Conservation (phyloP, 2,329 filamentous ascomycete species). For the Aurifilum marmelostoma region DNA sequence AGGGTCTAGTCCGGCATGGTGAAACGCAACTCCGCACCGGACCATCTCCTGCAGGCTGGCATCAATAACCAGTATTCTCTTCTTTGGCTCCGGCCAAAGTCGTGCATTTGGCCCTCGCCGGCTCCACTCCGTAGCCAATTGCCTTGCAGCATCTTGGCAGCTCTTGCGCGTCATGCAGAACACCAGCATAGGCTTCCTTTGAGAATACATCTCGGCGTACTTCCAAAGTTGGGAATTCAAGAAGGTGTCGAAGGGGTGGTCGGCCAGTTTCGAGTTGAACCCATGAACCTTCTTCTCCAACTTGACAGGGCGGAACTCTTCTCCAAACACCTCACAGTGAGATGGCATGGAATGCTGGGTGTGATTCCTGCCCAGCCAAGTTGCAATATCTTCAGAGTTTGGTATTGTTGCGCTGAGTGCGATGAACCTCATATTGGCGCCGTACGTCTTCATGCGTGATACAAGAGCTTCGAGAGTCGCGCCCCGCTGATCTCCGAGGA, state of each 20-base stretch:
- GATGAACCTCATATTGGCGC: constrained; percentile 75
- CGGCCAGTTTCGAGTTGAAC: constrained; percentile 65
- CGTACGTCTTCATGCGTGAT: constrained; percentile 83
- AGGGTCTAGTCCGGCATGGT: constrained; percentile 74
- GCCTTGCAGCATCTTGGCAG: constrained; percentile 67
- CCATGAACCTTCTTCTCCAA: constrained; percentile 78
- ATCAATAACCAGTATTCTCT: constrained; percentile 55
- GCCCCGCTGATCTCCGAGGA: constrained; percentile 77
- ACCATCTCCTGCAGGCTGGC: constrained; percentile 59
- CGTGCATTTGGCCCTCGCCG: constrained; percentile 52
- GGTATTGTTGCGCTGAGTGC: constrained; percentile 84
- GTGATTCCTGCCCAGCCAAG: constrained; percentile 73
- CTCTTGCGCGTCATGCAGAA: constrained; percentile 81
- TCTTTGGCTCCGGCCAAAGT: constrained; percentile 65
- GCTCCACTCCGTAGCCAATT: constrained; percentile 68
- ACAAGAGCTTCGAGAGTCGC: constrained; percentile 83
- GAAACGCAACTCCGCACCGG: constrained; percentile 70
- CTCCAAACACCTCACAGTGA: constrained; percentile 70
- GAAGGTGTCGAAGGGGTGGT: constrained; percentile 75
- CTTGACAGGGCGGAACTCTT: constrained; percentile 79
- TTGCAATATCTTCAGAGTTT: constrained; percentile 78
- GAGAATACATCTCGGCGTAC: constrained; percentile 67
- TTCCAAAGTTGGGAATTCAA: constrained; percentile 68
- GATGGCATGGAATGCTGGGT: constrained; percentile 66
- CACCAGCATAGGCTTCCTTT: constrained; percentile 77